Evolutionary conservation across 768 basidiomycete genomes (phyloP).

Genomic region (Calocera viscosa): DNA sequence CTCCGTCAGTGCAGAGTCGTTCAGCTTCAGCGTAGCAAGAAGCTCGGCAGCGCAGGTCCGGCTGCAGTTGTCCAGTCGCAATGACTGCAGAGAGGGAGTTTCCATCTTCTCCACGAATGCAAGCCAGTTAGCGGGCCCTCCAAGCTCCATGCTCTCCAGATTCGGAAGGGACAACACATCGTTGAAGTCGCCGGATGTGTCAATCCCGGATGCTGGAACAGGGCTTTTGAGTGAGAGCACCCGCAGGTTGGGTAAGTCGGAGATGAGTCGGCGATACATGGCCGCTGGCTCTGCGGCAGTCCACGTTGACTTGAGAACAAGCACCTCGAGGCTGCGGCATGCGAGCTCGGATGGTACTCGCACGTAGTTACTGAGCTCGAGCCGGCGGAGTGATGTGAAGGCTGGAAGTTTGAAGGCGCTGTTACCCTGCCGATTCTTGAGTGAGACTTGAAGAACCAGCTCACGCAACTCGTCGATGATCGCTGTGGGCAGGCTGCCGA

Average conservation of each 20-base stretch:
- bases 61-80: background rate
- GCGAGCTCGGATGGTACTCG: background rate
- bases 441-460: background rate
- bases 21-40: background rate
- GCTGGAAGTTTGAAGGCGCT: background rate
- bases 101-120: background rate
- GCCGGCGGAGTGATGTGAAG: background rate
- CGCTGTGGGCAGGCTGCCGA: background rate
- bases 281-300: background rate
- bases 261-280: conserved; percentile 15
- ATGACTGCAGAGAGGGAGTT: background rate
- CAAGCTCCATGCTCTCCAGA: conserved; percentile 16
- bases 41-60: background rate
- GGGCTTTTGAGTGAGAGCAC: background rate
- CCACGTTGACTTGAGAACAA: background rate
- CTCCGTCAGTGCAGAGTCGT: conserved; percentile 8
- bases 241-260: conserved; percentile 17
- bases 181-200: background rate
- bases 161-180: background rate
- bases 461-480: background rate
- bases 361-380: background rate
- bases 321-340: background rate
- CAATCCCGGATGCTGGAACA: background rate
- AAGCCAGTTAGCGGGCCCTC: conserved; percentile 10
- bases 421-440: conserved; percentile 1